Base-by-base conservation (phyloP, 2,329 filamentous ascomycete genomes). In the Aureobasidium sp. region DNA sequence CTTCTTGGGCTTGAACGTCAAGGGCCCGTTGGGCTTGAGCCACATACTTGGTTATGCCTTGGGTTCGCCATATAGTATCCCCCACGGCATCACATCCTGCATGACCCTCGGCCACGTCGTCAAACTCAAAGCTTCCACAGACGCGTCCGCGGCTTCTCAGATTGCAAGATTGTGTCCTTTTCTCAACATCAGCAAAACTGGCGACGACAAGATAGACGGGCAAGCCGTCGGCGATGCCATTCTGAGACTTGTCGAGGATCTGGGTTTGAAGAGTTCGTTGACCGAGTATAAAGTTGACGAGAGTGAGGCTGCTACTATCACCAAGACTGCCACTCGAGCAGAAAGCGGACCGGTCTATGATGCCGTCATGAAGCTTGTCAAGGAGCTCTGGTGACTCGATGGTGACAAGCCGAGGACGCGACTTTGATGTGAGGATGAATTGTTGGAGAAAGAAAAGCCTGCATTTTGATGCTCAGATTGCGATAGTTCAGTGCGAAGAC, bases 81-180 rank as follows among this genome's bases (percentile, higher is more conserved):
- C 78, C 0, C 78, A 81, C 57, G 78, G 78, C 0, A 73, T 79
- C 40, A 81, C 78, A 0, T 74, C 70, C 1, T 79, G 77, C 59
- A 60, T 81, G 41, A 79, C 77, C 0, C 67, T 81, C 0, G 74
- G 75, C 0, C 74, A 76, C 52, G 78, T 80, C 0, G 71, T 79
- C 3, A 76, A 74, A 62, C 63, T 80, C 17, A 79, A 79, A 58
- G 74, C 76, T 0, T 57, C 66, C 39, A 41, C 37, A 14, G 64
- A 63, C 10, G 71, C 72, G 5, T 66, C 65, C 3, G 71, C 73
- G 30, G 76, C 76, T 10, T 67, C 65, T 53, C 72, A 76, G 59
- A 59, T 78, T 38, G 70, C 71, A 4, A 61, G 74, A 1, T 58
- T 75, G 50, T 57, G 74, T 19, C 72, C 72, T 1, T 74, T 72